Evolutionary conservation across 768 basidiomycete genomes (phyloP).

Genomic region (Tylopilus cervinicoccineus): DNA sequence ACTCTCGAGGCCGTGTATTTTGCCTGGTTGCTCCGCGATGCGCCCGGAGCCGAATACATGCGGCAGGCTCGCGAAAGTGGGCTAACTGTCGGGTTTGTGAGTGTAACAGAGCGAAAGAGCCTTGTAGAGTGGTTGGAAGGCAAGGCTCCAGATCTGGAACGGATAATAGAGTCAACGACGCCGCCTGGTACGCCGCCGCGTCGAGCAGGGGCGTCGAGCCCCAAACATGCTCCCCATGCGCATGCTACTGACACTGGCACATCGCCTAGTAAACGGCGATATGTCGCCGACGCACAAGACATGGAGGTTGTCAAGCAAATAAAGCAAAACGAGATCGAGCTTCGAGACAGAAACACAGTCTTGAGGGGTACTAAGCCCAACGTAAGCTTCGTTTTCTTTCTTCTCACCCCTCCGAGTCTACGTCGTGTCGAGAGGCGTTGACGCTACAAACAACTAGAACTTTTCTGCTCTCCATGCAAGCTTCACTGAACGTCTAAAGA

Average conservation of each 20-base stretch:
- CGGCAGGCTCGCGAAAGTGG: slow-evolving; percentile 76
- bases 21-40: slow-evolving; percentile 76
- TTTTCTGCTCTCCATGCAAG: slow-evolving; percentile 65
- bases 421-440: neutral
- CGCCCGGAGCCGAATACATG: slow-evolving; percentile 82
- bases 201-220: slow-evolving; percentile 15
- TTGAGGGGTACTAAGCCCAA: slow-evolving; percentile 80
- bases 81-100: slow-evolving; percentile 71
- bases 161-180: slow-evolving; percentile 14
- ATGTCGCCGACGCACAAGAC: slow-evolving; percentile 56
- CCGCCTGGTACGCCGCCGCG: slow-evolving; percentile 16
- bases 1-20: slow-evolving; percentile 79
- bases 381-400: slow-evolving; percentile 44
- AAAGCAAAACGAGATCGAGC: slow-evolving; percentile 65
- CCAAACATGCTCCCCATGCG: slow-evolving; percentile 19
- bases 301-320: slow-evolving; percentile 86
- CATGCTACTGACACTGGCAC: slow-evolving; percentile 9
- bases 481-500: slow-evolving; percentile 77
- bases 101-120: slow-evolving; percentile 81
- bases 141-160: slow-evolving; percentile 27
- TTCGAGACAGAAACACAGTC: slow-evolving; percentile 78
- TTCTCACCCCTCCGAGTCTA: too few species aligned
- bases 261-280: slow-evolving; percentile 1
- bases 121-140: slow-evolving; percentile 86
- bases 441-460: slow-evolving; percentile 47